Base-by-base conservation (phyloP, 306 rosid genomes). In the Malus orientalis region DNA sequence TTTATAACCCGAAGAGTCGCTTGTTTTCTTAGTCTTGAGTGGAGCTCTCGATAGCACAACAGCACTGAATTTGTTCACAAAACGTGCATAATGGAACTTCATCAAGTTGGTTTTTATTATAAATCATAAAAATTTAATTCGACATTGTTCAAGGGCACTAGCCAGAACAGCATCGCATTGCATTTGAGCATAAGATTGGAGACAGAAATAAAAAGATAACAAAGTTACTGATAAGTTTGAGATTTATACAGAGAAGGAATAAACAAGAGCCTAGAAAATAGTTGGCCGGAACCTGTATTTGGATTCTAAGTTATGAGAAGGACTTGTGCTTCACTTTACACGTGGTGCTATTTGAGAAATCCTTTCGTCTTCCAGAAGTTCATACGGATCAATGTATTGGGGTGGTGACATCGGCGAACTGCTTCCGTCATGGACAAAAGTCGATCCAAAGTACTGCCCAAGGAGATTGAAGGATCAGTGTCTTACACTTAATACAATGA, bases 291-390 rank as follows among this genome's bases (percentile, higher is more conserved):
- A 66, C 69, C 74, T 76, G 64, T 57, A 76, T 6, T 23, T 33
- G 44, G 70, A 66, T 11, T 63, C 61, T 45, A 62, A 62, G 29
- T 62, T 61, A 61, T 11, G 78, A 12, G n/a, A 57, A 57, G 67
- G 63, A 77, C 67, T 55, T 23, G 15, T 15, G 69, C 45, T 45
- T 85, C 83, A 93, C 71, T 90, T 93, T 73, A 90, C 86, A 76
- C 84, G 87, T 54, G 97, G 93, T 30, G 94, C 91, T 33, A 84
- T 87, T 85, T 89, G 89, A 33, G 97, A 90, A 71, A 94, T 89
- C 84, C 98, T 90, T 65, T 94, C 98, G 44, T 94, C 98, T 82
- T 91, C 96, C 69, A 94, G 82, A 74, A 91, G 97, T 69, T 84
- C 94, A 75, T 90, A 94, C 27, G 98, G 98, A 85, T 94, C 96